A percentile compares a stretch with the other conserved stretches of the same genome.
These are phyloP conservation scores for Pythium periplocum DNA, from an alignment of 352 stramenopile genomes.

Conservation along the genomic window DNA sequence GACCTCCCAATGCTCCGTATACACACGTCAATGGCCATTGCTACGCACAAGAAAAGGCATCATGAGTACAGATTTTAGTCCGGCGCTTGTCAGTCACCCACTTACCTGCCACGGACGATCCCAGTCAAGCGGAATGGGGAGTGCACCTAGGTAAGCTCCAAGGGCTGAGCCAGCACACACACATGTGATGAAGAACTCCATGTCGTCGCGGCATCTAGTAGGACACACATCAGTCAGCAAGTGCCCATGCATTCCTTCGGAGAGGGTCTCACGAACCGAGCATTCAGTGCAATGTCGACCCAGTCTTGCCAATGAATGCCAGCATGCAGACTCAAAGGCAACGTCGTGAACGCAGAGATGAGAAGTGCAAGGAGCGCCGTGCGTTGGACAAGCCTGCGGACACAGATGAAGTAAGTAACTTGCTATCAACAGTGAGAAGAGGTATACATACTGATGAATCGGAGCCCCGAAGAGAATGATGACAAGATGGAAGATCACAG, in stretches of 20 bases:
- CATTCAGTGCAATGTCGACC: conserved; percentile 48
- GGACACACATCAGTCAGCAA: background rate
- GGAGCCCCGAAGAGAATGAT: conserved; percentile 77
- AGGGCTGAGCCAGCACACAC: conserved; percentile 52
- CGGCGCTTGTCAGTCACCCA: background rate
- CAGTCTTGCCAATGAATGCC: conserved; percentile 30
- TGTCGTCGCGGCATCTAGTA: conserved; percentile 26
- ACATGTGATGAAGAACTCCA: conserved; percentile 47
- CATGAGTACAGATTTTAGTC: too few relatives aligned
- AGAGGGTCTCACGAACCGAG: conserved; percentile 23
- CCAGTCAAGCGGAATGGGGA: conserved; percentile 84
- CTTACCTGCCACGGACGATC: conserved; percentile 84
- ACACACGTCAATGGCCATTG: conserved; percentile 85
- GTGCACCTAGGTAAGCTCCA: conserved; percentile 63
- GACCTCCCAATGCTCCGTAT: conserved; percentile 54
- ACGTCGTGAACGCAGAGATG: conserved; percentile 37
- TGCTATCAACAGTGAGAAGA: background rate
- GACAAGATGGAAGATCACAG: conserved; percentile 41
- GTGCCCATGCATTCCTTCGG: background rate
- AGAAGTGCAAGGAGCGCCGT: conserved; percentile 61
- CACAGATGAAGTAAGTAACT: too few relatives aligned
- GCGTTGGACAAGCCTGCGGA: conserved; percentile 43
- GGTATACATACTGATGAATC: conserved; percentile 38
- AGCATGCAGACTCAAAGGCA: conserved; percentile 40
- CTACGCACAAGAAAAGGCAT: conserved; percentile 19